These are phyloP conservation scores for Neofusicoccum parvum DNA, from an alignment of 2,329 filamentous ascomycete species.

Conservation along the genomic window DNA sequence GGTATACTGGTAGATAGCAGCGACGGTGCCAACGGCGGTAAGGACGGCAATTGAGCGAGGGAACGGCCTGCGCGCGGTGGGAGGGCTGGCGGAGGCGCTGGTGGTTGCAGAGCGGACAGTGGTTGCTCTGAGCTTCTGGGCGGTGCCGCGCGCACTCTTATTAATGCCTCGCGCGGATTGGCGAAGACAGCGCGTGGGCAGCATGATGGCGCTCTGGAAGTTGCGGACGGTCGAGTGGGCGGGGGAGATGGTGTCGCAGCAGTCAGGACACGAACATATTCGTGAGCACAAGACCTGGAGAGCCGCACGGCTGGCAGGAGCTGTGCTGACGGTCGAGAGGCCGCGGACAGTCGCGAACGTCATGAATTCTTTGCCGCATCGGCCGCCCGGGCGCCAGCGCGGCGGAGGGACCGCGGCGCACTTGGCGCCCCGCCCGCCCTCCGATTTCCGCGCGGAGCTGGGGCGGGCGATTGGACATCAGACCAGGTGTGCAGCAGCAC, in stretches of 20 bases:
- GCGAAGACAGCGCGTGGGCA: constrained; percentile 20
- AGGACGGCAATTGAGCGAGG: constrained; percentile 47
- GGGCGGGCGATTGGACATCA: neutral
- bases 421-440: neutral
- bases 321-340: neutral
- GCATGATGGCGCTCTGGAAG: neutral
- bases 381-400: neutral
- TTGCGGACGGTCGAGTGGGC: neutral
- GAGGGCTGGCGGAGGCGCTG: neutral
- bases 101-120: neutral
- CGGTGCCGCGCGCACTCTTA: constrained; percentile 9
- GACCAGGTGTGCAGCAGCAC: constrained; percentile 15
- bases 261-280: neutral
- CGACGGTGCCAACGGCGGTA: constrained; percentile 46
- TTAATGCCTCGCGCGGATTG: constrained; percentile 21
- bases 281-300: neutral
- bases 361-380: constrained; percentile 13
- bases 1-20: constrained; percentile 30
- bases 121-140: neutral
- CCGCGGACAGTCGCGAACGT: constrained; percentile 11
- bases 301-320: neutral
- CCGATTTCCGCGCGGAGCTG: neutral
- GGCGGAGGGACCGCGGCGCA: neutral
- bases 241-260: neutral
- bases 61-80: constrained; percentile 38